Conservation (phyloP, 2,329 filamentous ascomycete genomes). For the Golovinomyces cichoracearum region DNA sequence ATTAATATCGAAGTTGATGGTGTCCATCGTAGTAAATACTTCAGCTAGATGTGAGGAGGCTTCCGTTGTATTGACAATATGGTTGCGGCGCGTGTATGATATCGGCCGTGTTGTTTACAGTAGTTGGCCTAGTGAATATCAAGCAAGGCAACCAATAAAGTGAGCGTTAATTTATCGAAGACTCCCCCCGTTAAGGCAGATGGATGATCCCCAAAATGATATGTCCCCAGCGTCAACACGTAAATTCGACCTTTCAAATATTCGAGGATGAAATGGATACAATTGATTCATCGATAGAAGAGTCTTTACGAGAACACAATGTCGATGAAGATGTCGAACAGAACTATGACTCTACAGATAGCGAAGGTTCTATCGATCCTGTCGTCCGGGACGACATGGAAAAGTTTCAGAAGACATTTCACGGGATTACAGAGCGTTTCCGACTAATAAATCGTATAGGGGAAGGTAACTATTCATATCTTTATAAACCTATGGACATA, state of each 20-base stretch:
- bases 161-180: too few relatives aligned
- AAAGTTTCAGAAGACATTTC: constrained; percentile 56
- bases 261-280: constrained; percentile 18
- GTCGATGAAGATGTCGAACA: constrained; percentile 11
- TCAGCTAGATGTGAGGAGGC: too few relatives aligned
- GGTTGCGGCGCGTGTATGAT: too few relatives aligned
- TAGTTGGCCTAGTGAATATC: not conserved
- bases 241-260: constrained; percentile 16
- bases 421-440: constrained; percentile 59
- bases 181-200: too few relatives aligned
- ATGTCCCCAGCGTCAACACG: constrained; percentile 12
- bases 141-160: too few relatives aligned
- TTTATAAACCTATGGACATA: not conserved
- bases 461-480: constrained; percentile 40
- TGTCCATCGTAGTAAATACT: constrained; percentile 43
- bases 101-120: too few relatives aligned
- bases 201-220: too few relatives aligned
- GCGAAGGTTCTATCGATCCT: constrained; percentile 35
- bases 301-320: constrained; percentile 17
- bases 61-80: too few relatives aligned
- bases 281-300: constrained; percentile 15
- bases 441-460: constrained; percentile 89
- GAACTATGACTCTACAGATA: constrained; percentile 27
- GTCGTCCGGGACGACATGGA: constrained; percentile 65
- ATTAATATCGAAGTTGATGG: constrained; percentile 81